These are phyloP conservation scores for Trichoderma sp. DNA, from an alignment of 2,329 filamentous ascomycete genomes.

Conservation along the genomic window DNA sequence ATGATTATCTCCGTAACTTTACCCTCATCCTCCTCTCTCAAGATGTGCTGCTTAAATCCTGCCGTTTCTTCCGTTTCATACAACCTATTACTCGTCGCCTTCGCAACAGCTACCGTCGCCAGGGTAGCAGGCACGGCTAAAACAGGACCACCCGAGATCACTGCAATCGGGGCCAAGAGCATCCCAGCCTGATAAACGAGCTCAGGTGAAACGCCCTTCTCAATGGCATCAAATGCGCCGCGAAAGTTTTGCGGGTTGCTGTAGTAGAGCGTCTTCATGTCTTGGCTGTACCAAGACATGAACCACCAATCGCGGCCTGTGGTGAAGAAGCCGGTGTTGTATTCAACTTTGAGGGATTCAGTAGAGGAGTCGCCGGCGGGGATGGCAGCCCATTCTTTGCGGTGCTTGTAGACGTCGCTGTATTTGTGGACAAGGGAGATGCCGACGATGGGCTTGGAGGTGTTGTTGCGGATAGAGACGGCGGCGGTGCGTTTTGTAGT, in stretches of 20 bases:
- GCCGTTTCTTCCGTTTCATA: not conserved
- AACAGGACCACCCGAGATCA: not conserved
- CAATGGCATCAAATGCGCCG: not conserved
- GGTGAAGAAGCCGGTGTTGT: slow-evolving; percentile 23
- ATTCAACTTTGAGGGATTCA: slow-evolving; percentile 19
- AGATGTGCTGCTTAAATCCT: not conserved
- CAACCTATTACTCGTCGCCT: not conserved
- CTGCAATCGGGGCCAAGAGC: not conserved
- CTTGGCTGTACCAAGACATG: slow-evolving; percentile 22
- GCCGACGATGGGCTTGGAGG: slow-evolving; percentile 9
- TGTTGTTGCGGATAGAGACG: slow-evolving; percentile 23
- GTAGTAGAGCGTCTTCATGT: slow-evolving; percentile 20
- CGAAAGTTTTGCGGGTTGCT: slow-evolving; percentile 21
- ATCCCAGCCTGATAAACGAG: not conserved
- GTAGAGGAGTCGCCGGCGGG: not conserved
- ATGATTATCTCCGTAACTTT: not conserved
- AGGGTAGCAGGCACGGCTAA: not conserved
- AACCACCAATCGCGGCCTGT: slow-evolving; percentile 24
- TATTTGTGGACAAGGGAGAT: slow-evolving; percentile 23
- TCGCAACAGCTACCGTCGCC: not conserved
- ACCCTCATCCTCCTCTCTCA: not conserved
- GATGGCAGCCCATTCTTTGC: slow-evolving; percentile 19
- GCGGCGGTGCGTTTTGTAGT: slow-evolving; percentile 15
- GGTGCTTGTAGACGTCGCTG: slow-evolving; percentile 23
- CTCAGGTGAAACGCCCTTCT: not conserved